Evolutionary conservation across 2,329 filamentous ascomycete genomes (phyloP).

Genomic region (Dendryphion nanum): DNA sequence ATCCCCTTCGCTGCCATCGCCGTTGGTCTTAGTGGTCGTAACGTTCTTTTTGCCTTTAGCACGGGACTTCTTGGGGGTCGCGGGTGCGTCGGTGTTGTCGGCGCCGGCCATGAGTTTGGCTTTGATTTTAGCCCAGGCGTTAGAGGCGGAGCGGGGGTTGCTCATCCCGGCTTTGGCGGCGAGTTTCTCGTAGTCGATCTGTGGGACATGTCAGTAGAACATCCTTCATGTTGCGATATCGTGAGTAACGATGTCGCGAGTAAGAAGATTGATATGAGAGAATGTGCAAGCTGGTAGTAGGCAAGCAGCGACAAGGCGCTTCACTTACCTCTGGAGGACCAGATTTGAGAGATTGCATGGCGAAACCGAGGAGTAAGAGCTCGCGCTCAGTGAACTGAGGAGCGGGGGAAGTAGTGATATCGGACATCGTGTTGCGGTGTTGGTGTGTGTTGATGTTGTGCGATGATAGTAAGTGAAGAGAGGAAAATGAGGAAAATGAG

Average conservation of each 20-base stretch:
- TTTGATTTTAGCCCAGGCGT: conserved; percentile 38
- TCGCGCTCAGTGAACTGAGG: conserved; percentile 35
- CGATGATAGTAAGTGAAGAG: no score
- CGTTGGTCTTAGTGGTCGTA: conserved; percentile 7
- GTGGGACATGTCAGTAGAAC: not conserved
- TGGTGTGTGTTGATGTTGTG: no score
- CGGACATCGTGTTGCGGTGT: no score
- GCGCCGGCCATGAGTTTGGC: conserved; percentile 24
- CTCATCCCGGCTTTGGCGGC: conserved; percentile 35
- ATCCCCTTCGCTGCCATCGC: conserved; percentile 1
- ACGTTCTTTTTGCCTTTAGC: conserved; percentile 21
- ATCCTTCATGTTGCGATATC: no score
- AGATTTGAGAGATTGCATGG: conserved; percentile 38
- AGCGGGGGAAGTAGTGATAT: not conserved
- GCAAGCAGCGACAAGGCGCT: not conserved
- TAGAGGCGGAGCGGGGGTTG: conserved; percentile 37
- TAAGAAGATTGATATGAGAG: not conserved
- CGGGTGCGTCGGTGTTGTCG: conserved; percentile 4
- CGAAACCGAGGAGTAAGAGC: conserved; percentile 34
- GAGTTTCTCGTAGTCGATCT: conserved; percentile 40
- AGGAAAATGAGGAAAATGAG: no score
- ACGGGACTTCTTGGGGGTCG: conserved; percentile 6
- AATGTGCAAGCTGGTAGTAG: not conserved
- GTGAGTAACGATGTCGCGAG: conserved; percentile 6
- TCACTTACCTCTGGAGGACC: conserved; percentile 33